Evolutionary conservation across 2,329 filamentous ascomycete species (phyloP), one percentile per base, ranked within the genome.

Genomic region (Paecilomyces dactylethromorphus): DNA sequence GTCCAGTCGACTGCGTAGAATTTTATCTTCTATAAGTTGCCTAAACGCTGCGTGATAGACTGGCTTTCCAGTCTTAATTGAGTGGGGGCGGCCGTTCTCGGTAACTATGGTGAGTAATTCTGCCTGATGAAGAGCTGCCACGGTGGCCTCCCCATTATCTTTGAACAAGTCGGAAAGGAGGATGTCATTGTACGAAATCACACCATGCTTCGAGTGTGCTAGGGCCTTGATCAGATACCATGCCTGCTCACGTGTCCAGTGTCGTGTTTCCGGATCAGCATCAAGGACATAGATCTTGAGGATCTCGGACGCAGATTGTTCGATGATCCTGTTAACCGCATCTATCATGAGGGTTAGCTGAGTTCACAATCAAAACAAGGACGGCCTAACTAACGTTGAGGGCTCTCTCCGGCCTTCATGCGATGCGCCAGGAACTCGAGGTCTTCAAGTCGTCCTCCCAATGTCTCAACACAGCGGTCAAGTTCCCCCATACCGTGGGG

Each of bases 401-500:
- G 94, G 1, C 83, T 88, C 72, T 97, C 92, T 15, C 94, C 93
- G 0, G 89, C 86, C 75, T 91, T 91, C 66, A 99, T 89, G 18
- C 94, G 84, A 35, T 93, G 86, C n/a, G 92, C 89, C 51, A 99
- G 85, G 69, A 94, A 95, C 70, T 97, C 93, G 21, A 99, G 86
- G 69, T 99, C 94, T 0, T 92, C 96, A n/a, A 99, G 82, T 3
- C 94, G 90, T 1, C 94, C 94, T 22, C 94, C 94, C 1, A 99
- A 82, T 0, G 87, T 83, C 29, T 87, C 83, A 63, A 97, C 95
- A 65, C 90, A 92, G 29, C 82, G 82, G 67, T 97, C 92, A 1
- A 99, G 82, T 62, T 92, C 90, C 0, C 75, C 72, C 6, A 94
- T 78, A 62, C 92, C 82, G 53, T 75, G 70, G 58, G 78, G 77